phyloP scores from a whole-genome alignment of 2,329 filamentous ascomycete species.

The Metarhizium robertsii region DNA sequence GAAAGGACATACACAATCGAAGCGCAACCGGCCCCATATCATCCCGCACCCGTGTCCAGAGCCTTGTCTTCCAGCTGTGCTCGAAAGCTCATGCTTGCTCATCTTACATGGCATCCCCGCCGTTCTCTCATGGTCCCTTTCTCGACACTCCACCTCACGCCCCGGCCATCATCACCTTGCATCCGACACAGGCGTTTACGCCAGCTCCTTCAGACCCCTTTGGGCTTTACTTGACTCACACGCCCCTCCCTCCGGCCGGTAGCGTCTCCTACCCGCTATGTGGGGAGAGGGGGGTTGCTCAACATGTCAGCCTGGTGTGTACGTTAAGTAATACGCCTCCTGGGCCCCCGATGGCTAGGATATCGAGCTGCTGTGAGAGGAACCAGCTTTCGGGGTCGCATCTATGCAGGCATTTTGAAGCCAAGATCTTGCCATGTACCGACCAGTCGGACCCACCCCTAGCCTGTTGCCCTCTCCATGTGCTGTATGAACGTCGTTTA shows the following conservation, averaged over 20 bases:
- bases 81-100: background rate
- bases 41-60: background rate
- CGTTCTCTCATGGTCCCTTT: background rate
- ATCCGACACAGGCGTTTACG: background rate
- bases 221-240: constrained; percentile 3
- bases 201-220: background rate
- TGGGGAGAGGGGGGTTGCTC: constrained; percentile 6
- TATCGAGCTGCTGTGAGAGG: background rate
- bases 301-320: constrained; percentile 1
- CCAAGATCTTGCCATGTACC: constrained; percentile 8
- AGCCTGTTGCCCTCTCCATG: background rate
- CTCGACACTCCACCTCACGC: background rate
- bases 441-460: constrained; percentile 4
- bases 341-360: constrained; percentile 2
- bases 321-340: background rate
- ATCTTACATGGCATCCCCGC: background rate
- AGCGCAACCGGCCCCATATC: background rate
- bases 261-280: constrained; percentile 5
- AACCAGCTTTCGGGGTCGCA: constrained; percentile 4
- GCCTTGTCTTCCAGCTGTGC: background rate
- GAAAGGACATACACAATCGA: background rate
- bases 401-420: constrained; percentile 2
- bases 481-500: constrained; percentile 1
- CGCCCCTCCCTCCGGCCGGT: constrained; percentile 1
- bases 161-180: background rate